Evolutionary conservation across 2,329 filamentous ascomycete species (phyloP), one percentile per base, ranked within the genome.

Genomic region (Nectriaceae sp.): DNA sequence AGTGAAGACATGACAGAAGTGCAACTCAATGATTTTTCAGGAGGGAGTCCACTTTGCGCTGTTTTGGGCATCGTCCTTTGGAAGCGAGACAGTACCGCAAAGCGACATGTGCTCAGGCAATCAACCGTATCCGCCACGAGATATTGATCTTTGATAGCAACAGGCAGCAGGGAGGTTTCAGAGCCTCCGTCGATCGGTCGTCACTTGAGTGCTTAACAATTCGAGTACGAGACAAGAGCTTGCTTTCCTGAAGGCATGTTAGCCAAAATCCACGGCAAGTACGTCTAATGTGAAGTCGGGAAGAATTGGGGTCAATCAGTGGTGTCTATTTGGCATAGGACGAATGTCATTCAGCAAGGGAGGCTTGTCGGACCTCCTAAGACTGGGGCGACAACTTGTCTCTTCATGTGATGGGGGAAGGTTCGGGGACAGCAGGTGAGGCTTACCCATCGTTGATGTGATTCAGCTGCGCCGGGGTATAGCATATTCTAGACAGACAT

Each of bases 291-390:
- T 40, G 52, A 38, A 38, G 40, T 48, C 56, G 53, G 20, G 45
- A 33, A 36, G 18, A 43, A 46, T 47, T 38, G 47, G 49, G 42
- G 44, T 56, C 54, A 54, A 68, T 78, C 75, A 78, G 75, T 65
- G 58, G 65, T 62, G 75, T 80, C 77, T 76, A 70, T 78, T 80
- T 81, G 77, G 78, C 74, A 70, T 71, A 75, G 74, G 77, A 80
- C 77, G 58, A 60, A 72, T 39, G 77, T 77, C 73, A 70, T 65
- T 75, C 73, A 75, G 69, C 73, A 75, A 60, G 56, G 54, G 67
- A 75, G 69, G 71, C 69, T 73, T 72, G 70, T 74, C 70, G 68
- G 41, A 71, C 72, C 72, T 74, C 67, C 65, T 75, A 67, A 74
- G 73, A 66, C 73, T 75, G 73, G 73, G 73, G 73, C 73, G 73